Base-by-base conservation (phyloP, 176 grass and related monocot species). In the Poa pratensis region DNA sequence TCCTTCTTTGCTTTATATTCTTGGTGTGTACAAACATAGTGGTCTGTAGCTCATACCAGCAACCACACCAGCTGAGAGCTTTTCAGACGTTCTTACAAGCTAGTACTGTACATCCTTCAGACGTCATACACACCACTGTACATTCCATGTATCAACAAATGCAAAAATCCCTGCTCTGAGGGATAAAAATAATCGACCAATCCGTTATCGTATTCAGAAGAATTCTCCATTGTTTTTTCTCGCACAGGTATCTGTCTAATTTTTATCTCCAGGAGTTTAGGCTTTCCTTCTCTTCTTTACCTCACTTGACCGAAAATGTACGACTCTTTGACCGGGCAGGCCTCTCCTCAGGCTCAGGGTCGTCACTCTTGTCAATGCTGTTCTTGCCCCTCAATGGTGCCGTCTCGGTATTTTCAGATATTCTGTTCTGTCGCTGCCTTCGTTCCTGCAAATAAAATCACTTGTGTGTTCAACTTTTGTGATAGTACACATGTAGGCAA, bases 301-400 rank as follows among this genome's bases (percentile, higher is more conserved):
- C 78, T 92, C 86, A 95, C 66, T 92, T 92, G 45, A 82, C 73
- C 0, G 88, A 84, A 88, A 82, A 86, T 15, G 85, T 15, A 49
- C 86, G 80, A 76, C 69, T 88, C 70, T 68, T 95, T 13, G 71
- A 20, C 84, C 80, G 77, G 57, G 83, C 64, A 59, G 90, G 90
- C 69, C 82, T 95, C 30, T 16, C 86, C 66, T 98, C 91, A 40
- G 27, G 83, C 75, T 98, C 96, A 59, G 91, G 89, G 62, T 84
- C 89, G 80, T 95, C 96, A 72, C 96, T 98, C 83, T 88, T 90
- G 65, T 91, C 84, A 13, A 86, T 94, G 75, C 87, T 91, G 35
- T 81, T 94, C 68, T 90, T 98, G 52, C 94, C 96, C 76, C 90
- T 94, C 65, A 96, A 89, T 46, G 79, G 88, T 22, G 90, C 90